These are phyloP conservation scores for Solanum bulbocastanum DNA, from an alignment of 257 asterid genomes.

Conservation along the genomic window DNA sequence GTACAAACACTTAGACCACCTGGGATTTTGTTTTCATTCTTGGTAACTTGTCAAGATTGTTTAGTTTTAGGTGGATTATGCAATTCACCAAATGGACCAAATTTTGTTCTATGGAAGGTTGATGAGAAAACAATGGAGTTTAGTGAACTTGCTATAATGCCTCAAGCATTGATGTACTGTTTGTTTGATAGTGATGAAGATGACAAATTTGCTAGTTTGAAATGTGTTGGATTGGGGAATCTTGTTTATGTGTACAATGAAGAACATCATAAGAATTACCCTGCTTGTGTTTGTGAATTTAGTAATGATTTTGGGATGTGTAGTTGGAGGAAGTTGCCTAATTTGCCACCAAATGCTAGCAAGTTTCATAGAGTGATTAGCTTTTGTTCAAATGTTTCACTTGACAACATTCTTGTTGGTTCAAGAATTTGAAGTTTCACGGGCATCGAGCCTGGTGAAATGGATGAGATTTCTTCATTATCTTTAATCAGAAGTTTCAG, in stretches of 20 bases:
- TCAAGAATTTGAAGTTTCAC: background rate
- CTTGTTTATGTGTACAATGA: constrained; percentile 16
- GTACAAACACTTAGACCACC: constrained; percentile 30
- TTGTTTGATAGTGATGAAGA: constrained; percentile 5
- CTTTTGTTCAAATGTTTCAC: constrained; percentile 10
- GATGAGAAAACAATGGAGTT: constrained; percentile 29
- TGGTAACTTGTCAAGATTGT: constrained; percentile 8
- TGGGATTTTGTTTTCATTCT: constrained; percentile 10
- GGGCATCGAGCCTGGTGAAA: background rate
- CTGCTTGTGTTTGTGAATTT: constrained; percentile 26
- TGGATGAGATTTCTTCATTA: background rate
- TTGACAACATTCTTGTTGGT: constrained; percentile 4
- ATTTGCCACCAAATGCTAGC: constrained; percentile 11
- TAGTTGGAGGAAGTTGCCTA: constrained; percentile 20
- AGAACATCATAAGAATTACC: background rate
- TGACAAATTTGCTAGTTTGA: background rate
- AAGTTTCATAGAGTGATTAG: background rate
- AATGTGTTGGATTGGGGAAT: constrained; percentile 21
- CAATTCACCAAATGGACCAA: background rate
- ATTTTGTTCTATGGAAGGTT: constrained; percentile 21
- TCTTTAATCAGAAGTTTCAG: background rate
- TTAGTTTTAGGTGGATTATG: constrained; percentile 29
- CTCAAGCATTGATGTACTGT: constrained; percentile 2
- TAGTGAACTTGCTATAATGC: constrained; percentile 24
- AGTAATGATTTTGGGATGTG: constrained; percentile 4